Base-by-base conservation (phyloP, 495 filamentous ascomycete species). In the Penicillium coffeae region DNA sequence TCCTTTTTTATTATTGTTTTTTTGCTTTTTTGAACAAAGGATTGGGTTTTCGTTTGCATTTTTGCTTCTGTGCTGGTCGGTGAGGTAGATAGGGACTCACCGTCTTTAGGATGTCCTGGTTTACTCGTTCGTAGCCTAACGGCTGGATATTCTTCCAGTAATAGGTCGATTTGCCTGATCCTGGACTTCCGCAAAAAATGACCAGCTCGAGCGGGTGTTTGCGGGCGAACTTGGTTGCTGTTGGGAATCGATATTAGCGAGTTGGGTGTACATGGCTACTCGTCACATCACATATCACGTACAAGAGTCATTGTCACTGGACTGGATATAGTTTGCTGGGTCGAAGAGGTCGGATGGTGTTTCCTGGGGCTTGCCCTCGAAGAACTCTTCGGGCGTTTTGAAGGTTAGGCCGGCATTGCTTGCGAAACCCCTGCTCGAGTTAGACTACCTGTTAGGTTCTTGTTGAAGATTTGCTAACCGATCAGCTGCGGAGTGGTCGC, bases 301-400 rank as follows among this genome's bases (percentile, higher is more conserved):
- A 71, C 65, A 53, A 25, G 67, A 51, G 45, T 66, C 63, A 44
- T 49, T 42, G 22, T 66, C 33, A 49, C 71, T 70, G 37, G 51
- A 39, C 41, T 66, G 54, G 47, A 85, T 49, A 51, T 82, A 87
- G 5, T 51, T 50, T 8, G 64, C 52, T 20, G 84, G 80, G 47
- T 95, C 81, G 51, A 96, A 95, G 1, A 79, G 70, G 35, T 85
- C 73, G 3, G 64, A 62, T 52, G 87, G 88, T 2, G 83, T 75
- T 42, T 81, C 71, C 0, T 84, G 74, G 15, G 73, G 51, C 48
- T 87, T 76, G 1, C 76, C 73, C 13, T 93, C 75, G 58, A 96
- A 97, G 71, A 85, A 94, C 58, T 95, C 91, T 56, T 97, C 94
- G 0, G 93, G 92, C 0, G 90, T 95, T 44, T 82, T 69, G 63